These are phyloP conservation scores for Nicotiana tomentosiformis DNA, from an alignment of 257 asterid species.

Conservation along the genomic window DNA sequence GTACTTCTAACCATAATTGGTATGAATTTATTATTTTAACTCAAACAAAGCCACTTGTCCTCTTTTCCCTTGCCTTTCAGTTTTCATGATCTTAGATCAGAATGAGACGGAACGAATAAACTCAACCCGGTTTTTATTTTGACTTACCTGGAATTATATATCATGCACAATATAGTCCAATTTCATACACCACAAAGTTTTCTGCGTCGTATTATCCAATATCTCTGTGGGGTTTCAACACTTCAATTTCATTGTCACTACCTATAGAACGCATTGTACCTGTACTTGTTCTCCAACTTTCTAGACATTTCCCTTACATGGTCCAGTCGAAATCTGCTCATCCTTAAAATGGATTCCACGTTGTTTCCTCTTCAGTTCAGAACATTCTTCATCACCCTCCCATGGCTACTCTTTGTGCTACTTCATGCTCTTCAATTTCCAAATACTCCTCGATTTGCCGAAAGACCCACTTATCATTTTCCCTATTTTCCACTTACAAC, in stretches of 20 bases:
- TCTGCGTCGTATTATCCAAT: background rate
- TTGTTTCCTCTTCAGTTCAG: background rate
- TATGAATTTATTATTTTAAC: background rate
- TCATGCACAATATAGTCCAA: background rate
- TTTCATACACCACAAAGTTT: constrained; percentile 14
- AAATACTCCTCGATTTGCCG: constrained; percentile 22
- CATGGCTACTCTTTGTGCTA: constrained; percentile 50
- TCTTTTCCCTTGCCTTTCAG: background rate
- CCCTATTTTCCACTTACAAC: constrained; percentile 4
- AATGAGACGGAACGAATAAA: background rate
- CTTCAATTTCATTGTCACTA: constrained; percentile 15
- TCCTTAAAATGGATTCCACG: background rate
- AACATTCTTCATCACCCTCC: background rate
- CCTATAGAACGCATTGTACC: constrained; percentile 20
- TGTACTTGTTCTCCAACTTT: constrained; percentile 52
- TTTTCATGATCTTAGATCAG: background rate
- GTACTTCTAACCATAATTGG: background rate
- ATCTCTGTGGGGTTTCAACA: constrained; percentile 17
- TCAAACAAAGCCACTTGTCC: background rate
- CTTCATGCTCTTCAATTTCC: constrained; percentile 22
- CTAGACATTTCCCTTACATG: constrained; percentile 36
- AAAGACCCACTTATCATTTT: constrained; percentile 16
- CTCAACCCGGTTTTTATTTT: background rate
- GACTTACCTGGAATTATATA: background rate
- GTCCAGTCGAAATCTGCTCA: constrained; percentile 12